Base-by-base conservation (phyloP, 768 basidiomycete species). In the Mycena sanguinolenta region DNA sequence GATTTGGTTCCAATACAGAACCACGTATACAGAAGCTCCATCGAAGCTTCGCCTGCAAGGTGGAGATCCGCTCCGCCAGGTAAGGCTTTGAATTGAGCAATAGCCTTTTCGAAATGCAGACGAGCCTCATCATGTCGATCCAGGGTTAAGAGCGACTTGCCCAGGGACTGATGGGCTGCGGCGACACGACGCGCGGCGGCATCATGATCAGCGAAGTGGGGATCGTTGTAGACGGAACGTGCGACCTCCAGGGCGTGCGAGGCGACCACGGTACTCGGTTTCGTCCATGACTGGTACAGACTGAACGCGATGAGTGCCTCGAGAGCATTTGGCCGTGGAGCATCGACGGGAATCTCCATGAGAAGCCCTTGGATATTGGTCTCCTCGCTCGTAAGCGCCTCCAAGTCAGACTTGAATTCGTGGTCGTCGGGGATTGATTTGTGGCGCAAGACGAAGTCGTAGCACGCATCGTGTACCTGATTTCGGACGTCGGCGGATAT, bases 281-380 rank as follows among this genome's bases (percentile, higher is more conserved):
- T 65, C 2, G 69, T 65, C 32, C 49, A 55, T 10, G 39, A 32
- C 52, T 78, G 77, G 62, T 75, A 70, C 30, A 63, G 39, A 38
- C 71, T 49, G 36, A 75, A 72, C 7, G 68, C 34, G 17, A 78
- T 34, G 32, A 75, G 63, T 19, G 69, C 75, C 32, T 75, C 65
- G 21, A 77, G 27, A 2, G 69, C 49, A 50, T 69, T 52, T 23
- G 58, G 57, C 30, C 54, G 54, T n/a, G 57, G 3, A 14, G 34
- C 36, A 21, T 54, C 32, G 14, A 44, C 60, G 2, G 60, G 27
- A n/a, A 66, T 69, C 36, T 59, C 59, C 57, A 75, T 66, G 39
- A 77, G 67, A 3, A 77, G 57, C 27, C 28, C 52, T n/a, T 30
- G 52, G 28, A 53, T 53, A 17, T 53, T 30, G 44, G 44, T 46